Base-by-base conservation (phyloP, 164 flowering plant genomes). In the Piper longum region DNA sequence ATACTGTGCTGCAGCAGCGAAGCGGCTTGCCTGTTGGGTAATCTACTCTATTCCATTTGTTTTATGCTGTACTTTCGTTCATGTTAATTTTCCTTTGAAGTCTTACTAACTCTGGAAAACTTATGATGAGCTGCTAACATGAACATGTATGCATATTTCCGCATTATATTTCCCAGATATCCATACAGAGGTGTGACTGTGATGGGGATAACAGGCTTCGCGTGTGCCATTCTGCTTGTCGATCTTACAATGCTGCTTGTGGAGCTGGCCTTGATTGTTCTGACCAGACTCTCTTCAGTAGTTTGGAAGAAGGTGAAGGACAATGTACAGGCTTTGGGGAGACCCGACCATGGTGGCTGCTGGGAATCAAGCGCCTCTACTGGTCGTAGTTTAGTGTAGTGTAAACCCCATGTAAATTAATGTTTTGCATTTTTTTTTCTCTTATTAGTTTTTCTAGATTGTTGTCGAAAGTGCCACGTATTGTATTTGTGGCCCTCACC, bases 21-120 rank as follows among this genome's bases (percentile, higher is more conserved):
- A 84, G 75, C 83, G 85, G 67, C 85, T 93, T 40, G 99, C 99
- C 42, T 93, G 99, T 76, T 93, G 99, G 99, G 99, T 93, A 63
- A 81, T 83, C 76, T 41, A 16, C 13, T 16, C 61, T 55, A 14
- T 55, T 16, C 45, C 19, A 17, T 17, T n/a, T 6, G 48, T 3
- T 9, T 11, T 41, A 16, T 16, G 36, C 36, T 26, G 36, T 26
- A 26, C 1, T 26, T 26, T 26, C 36, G 36, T 26, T 26, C 36
- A 26, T 26, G 36, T 26, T 1, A 26, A 26, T 26, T 26, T 2
- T 26, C 36, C 36, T 26, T 26, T 26, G 36, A 26, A 26, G 36
- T 26, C 36, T 26, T 26, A 26, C 36, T 26, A 48, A 48, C 9
- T 9, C 3, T 48, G 52, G 14, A 12, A 8, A 3, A 48, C 9